A percentile compares a stretch with the other conserved stretches of the same genome.
phyloP scores from a whole-genome alignment of 2,329 filamentous ascomycete species.

The Colletotrichum musicola region DNA sequence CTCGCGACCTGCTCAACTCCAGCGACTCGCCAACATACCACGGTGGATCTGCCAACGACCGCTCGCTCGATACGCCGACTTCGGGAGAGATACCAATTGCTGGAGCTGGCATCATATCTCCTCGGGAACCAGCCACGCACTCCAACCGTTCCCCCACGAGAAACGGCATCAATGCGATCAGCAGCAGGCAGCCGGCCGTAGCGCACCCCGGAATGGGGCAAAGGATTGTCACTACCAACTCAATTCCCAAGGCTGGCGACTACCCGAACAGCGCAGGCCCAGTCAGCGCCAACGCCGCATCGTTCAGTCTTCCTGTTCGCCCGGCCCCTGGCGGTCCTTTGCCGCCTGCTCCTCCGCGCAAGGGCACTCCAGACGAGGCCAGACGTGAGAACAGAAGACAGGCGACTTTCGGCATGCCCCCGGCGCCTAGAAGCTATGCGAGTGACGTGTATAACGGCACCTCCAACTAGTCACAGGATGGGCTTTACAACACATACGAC shows the following conservation, averaged over 20 bases:
- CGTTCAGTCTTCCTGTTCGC: slow-evolving; percentile 75
- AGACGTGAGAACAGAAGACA: slow-evolving; percentile 66
- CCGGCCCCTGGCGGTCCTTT: slow-evolving; percentile 70
- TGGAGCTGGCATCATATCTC: slow-evolving; percentile 66
- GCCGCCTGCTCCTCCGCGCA: slow-evolving; percentile 71
- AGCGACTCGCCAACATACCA: slow-evolving; percentile 68
- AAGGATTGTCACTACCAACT: slow-evolving; percentile 64
- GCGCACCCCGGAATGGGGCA: slow-evolving; percentile 66
- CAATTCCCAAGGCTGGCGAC: slow-evolving; percentile 61
- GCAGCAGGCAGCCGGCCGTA: slow-evolving; percentile 52
- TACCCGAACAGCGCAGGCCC: slow-evolving; percentile 54
- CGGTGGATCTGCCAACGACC: slow-evolving; percentile 57
- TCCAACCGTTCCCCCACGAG: slow-evolving; percentile 65
- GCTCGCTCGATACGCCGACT: slow-evolving; percentile 71
- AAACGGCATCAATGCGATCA: slow-evolving; percentile 60
- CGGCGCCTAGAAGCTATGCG: slow-evolving; percentile 52
- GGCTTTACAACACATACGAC: slow-evolving; percentile 16
- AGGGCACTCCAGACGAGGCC: slow-evolving; percentile 66
- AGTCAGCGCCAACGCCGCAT: slow-evolving; percentile 60
- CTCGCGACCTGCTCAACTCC: slow-evolving; percentile 79
- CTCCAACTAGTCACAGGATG: slow-evolving; percentile 37
- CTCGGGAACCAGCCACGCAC: slow-evolving; percentile 62
- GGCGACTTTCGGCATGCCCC: slow-evolving; percentile 63
- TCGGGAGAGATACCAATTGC: slow-evolving; percentile 80
- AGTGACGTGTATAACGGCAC: slow-evolving; percentile 40